Base-by-base conservation (phyloP, 768 basidiomycete genomes). In the Trametopsis cervina region DNA sequence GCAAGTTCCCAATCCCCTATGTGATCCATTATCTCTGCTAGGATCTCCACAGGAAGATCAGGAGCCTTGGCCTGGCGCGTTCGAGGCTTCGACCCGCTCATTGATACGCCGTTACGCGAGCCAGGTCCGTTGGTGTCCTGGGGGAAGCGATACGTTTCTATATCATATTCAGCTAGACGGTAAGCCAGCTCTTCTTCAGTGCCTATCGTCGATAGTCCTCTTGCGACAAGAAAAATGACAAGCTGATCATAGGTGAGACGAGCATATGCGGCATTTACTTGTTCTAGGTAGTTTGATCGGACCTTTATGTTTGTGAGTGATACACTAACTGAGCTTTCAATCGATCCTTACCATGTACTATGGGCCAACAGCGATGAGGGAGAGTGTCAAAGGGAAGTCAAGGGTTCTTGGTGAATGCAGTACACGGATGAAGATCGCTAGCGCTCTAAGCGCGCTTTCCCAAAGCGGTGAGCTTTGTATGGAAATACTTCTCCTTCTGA, bases 1-100 rank as follows among this genome's bases (percentile, higher is more conserved):
- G 83, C 72, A 7, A 94, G 79, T 56, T 91, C 85, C 88, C 89
- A 94, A 61, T 89, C 83, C 12, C 83, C 86, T 7, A 89, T 63
- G 54, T 84, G 77, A 49, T 90, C 85, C 64, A 90, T 64, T 51
- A 90, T 88, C 42, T 84, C 77, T 9, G 83, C 81, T 22, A 90
- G 63, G 35, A 91, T 75, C 62, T 91, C 89, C 46, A 83, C 70
- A 0, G 88, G 88, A 26, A 91, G 74, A 61, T 85, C 81, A 25
- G 78, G 78, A 9, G 63, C 61, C 46, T 57, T 60, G 27, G 55
- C 64, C 44, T 62, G 69, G 17, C 63, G 61, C 1, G 51, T 38
- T 20, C 38, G 62, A 39, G 40, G 54, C 59, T 51, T 66, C 52
- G 43, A 27, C 10, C 51, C 25, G 20, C 33, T 36, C 26, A 40